Percentiles rank a stretch among this genome's conserved stretches.
Evolutionary conservation across 192 early-diverging fungal genomes (phyloP).

Genomic region (Rhizophagus sp.): DNA sequence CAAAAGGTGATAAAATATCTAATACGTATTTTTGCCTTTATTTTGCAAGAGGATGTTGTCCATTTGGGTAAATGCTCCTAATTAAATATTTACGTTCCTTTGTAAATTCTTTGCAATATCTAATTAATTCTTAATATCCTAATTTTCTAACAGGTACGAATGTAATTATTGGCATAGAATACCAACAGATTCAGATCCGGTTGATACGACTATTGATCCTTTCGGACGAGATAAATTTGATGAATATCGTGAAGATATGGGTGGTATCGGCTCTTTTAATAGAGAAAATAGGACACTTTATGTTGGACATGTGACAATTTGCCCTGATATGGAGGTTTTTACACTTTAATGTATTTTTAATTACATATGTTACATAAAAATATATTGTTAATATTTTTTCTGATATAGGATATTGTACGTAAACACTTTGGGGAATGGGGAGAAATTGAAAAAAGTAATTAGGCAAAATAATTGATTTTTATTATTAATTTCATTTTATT

Average conservation of each 20-base stretch:
- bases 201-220: conserved; percentile 66
- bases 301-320: conserved; percentile 58
- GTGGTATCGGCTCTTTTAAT: conserved; percentile 80
- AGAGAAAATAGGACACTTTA: conserved; percentile 75
- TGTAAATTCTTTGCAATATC: neutral
- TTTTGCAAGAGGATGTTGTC: conserved; percentile 81
- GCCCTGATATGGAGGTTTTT: conserved; percentile 45
- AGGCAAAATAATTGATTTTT: neutral
- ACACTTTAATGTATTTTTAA: neutral
- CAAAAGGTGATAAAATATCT: conserved; percentile 61
- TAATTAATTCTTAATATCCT: neutral
- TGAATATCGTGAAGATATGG: conserved; percentile 59
- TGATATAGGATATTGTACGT: conserved; percentile 45
- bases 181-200: conserved; percentile 45
- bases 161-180: conserved; percentile 57
- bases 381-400: neutral
- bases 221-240: conserved; percentile 81
- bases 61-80: conserved; percentile 54
- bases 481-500: neutral
- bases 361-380: neutral
- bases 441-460: conserved; percentile 68
- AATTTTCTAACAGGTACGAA: conserved; percentile 34
- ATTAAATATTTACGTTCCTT: conserved; percentile 11
- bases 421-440: conserved; percentile 78
- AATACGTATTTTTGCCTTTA: conserved; percentile 77